Base-by-base conservation (phyloP, 2,329 filamentous ascomycete genomes). In the Penicillium sclerotiorum region DNA sequence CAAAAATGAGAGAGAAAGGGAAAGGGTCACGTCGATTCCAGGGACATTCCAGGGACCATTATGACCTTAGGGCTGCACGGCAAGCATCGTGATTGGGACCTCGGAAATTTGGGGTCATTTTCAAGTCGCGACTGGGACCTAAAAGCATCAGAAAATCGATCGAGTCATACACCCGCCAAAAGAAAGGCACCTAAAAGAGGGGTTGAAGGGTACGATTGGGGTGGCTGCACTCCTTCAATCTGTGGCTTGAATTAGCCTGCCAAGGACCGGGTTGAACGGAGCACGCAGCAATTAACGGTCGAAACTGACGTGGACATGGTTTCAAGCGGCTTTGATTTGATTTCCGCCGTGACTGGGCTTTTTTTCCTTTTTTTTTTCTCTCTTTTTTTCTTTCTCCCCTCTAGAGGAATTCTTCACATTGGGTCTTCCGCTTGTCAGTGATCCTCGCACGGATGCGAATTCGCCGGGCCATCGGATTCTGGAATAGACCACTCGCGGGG, bases 381-480 rank as follows among this genome's bases (percentile, higher is more conserved):
- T 11, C n/a, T 22, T 38, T 13, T 38, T 22, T 38, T 7, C 8
- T 23, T 22, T 9, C 23, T 22, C 23, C 12, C 18, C 36, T 13
- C 8, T n/a, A 22, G 33, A 33, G n/a, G 15, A 33, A 3, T n/a
- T 17, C 30, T 3, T 21, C 8, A 8, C 9, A 18, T 37, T 21
- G 11, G 8, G 15, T 9, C 9, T 37, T 18, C 9, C 9, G 30
- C n/a, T 20, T 37, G 50, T 49, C 52, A 62, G n/a, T n/a, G n/a
- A n/a, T 58, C 59, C 59, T 61, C 54, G 59, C 53, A 61, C 55
- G 54, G 50, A 49, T 59, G 59, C 58, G 58, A 62, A 52, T 47
- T 56, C 50, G 52, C 46, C 53, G 59, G 59, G 58, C 54, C 56
- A 58, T 56, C 59, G 59, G 58, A 62, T 61, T 62, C 44, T 61